These are phyloP conservation scores for Abrus pulchellus DNA, from an alignment of 306 rosid species.

Conservation along the genomic window DNA sequence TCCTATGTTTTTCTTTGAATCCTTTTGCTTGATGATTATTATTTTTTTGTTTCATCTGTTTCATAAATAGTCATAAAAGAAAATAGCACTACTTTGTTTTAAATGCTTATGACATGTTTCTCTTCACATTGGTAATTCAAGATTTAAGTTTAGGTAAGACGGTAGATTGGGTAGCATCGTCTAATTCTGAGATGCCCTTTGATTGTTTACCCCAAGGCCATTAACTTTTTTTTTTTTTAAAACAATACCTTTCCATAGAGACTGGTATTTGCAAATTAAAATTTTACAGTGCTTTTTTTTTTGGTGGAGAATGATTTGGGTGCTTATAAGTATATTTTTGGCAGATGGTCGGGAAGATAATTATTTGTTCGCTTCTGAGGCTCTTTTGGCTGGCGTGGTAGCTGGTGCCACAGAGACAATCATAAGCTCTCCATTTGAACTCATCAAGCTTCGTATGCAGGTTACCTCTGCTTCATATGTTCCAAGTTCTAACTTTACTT, in stretches of 20 bases:
- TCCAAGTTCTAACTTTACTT: conserved; percentile 56
- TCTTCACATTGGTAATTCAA: conserved; percentile 1
- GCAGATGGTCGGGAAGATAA: conserved; percentile 88
- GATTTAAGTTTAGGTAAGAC: conserved; percentile 7
- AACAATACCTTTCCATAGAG: background rate
- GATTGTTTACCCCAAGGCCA: background rate
- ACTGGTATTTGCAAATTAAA: background rate
- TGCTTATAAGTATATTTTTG: conserved; percentile 45
- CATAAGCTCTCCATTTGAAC: conserved; percentile 85
- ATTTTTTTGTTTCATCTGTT: background rate
- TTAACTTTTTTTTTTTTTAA: background rate
- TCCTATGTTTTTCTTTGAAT: conserved; percentile 18
- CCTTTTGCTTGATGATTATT: background rate
- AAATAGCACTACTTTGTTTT: background rate
- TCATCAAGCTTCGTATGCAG: conserved; percentile 86
- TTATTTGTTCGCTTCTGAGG: conserved; percentile 70
- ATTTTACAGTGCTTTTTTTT: conserved; percentile 15
- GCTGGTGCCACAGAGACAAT: conserved; percentile 82
- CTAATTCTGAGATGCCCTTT: conserved; percentile 10
- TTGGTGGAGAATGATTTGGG: conserved; percentile 30
- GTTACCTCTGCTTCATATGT: conserved; percentile 68
- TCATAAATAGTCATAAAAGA: background rate
- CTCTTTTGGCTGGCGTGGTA: conserved; percentile 78
- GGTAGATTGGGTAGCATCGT: conserved; percentile 7
- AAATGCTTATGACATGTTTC: background rate